Conservation (phyloP, 768 basidiomycete genomes). For the Pholiota molesta region DNA sequence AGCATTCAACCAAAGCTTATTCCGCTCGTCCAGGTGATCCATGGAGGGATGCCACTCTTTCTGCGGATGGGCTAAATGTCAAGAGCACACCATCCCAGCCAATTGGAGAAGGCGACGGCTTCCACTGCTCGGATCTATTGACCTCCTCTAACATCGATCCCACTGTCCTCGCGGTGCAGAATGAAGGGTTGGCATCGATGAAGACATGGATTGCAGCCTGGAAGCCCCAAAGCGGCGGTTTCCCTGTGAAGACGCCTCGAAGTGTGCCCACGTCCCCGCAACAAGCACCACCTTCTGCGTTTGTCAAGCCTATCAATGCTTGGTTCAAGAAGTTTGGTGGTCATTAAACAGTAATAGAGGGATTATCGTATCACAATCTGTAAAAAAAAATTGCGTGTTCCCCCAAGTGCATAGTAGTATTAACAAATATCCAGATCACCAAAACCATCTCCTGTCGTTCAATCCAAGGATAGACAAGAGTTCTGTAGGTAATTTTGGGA, state of each 20-base stretch:
- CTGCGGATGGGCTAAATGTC: conserved; percentile 50
- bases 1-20: conserved; percentile 2
- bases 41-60: conserved; percentile 72
- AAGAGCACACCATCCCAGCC: conserved; percentile 56
- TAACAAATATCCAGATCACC: too few species aligned
- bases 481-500: too few species aligned
- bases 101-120: conserved; percentile 61
- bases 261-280: conserved; percentile 17
- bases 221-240: conserved; percentile 22
- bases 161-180: conserved; percentile 57
- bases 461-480: too few species aligned
- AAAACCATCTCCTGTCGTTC: too few species aligned
- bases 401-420: too few species aligned
- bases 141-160: conserved; percentile 44
- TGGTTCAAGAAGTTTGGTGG: conserved; percentile 34
- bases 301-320: conserved; percentile 36
- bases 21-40: conserved; percentile 56
- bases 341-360: conserved; percentile 14
- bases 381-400: background rate
- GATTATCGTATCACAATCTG: background rate
- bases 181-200: conserved; percentile 52
- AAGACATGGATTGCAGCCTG: conserved; percentile 52
- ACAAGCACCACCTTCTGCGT: background rate
- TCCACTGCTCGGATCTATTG: conserved; percentile 68
- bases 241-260: conserved; percentile 13